Base-by-base conservation (phyloP, 768 basidiomycete species). In the Suillus tomentosus region DNA sequence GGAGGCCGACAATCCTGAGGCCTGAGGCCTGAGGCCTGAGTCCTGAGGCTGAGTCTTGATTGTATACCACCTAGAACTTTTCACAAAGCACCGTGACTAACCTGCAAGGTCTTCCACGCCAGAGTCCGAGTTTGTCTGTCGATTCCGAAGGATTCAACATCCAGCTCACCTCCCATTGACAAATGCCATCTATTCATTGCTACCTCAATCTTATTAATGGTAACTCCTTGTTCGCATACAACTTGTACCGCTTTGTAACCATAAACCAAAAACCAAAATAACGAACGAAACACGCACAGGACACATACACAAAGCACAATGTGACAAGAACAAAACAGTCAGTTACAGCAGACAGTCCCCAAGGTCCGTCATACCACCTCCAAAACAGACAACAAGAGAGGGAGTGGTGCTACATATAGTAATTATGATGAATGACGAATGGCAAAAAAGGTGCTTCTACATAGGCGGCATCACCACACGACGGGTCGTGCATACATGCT, bases 241-340 rank as follows among this genome's bases (percentile, higher is more conserved):
- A 19, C 43, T n/a, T 42, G 15, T 37, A 37, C 10, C 36, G 3
- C n/a, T 13, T 15, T 17, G 51, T 53, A 9, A 53, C 5, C 51
- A 53, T 34, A 53, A 53, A 17, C 51, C 51, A 53, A 53, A 53
- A 53, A 17, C 51, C 51, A 53, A 53, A 27, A 53, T 9, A 51
- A 53, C 15, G 27, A 53, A 53, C 9, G 27, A 31, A 53, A 53
- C 51, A 3, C 51, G 8, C 53, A 34, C 53, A 17, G 10, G 19
- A 36, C 17, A 5, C 53, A n/a, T 54, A 54, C 34, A 36, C 36
- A 34, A 36, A 54, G 31, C 53, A 54, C 53, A 24, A 50, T 47
- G 48, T 50, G 24, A 50, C 48, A 54, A 54, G 53, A 54, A 54
- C 53, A 11, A 2, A 54, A 13, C 53, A 34, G 11, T 34, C 31